Conservation (phyloP, 305 asterid species). For the Fraxinus dipetala region DNA sequence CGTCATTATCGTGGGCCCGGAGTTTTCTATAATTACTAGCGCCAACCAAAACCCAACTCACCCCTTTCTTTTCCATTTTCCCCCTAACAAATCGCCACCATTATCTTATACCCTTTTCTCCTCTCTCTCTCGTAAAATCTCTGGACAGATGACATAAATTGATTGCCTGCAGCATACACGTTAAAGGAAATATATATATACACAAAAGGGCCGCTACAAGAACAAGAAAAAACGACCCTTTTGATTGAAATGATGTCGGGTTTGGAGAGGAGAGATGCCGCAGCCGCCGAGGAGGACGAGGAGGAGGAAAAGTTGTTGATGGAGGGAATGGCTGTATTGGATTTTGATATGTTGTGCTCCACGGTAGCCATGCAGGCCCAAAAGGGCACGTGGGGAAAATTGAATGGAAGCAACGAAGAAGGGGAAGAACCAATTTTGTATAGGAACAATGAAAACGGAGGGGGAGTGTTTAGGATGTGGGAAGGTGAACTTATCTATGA, state of each 20-base stretch:
- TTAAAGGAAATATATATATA: not conserved
- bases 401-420: slow-evolving; percentile 29
- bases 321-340: slow-evolving; percentile 62
- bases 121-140: slow-evolving; percentile 18
- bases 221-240: slow-evolving; percentile 9
- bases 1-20: slow-evolving; percentile 29
- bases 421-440: slow-evolving; percentile 24
- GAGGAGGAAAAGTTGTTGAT: slow-evolving; percentile 49
- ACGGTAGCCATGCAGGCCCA: slow-evolving; percentile 79
- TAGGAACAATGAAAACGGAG: slow-evolving; percentile 35
- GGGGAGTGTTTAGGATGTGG: slow-evolving; percentile 86
- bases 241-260: slow-evolving; percentile 32
- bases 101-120: slow-evolving; percentile 7
- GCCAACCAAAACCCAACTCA: slow-evolving; percentile 28
- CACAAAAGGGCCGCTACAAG: slow-evolving; percentile 16
- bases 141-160: not conserved
- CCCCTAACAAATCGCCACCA: slow-evolving; percentile 28
- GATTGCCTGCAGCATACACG: not conserved
- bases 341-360: slow-evolving; percentile 79
- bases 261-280: slow-evolving; percentile 35
- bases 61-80: not conserved
- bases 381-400: slow-evolving; percentile 58
- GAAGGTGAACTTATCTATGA: slow-evolving; percentile 80
- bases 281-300: slow-evolving; percentile 39
- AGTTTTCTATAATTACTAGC: slow-evolving; percentile 26